Evolutionary conservation across 2,329 filamentous ascomycete species (phyloP).

Genomic region (Alternaria solani): DNA sequence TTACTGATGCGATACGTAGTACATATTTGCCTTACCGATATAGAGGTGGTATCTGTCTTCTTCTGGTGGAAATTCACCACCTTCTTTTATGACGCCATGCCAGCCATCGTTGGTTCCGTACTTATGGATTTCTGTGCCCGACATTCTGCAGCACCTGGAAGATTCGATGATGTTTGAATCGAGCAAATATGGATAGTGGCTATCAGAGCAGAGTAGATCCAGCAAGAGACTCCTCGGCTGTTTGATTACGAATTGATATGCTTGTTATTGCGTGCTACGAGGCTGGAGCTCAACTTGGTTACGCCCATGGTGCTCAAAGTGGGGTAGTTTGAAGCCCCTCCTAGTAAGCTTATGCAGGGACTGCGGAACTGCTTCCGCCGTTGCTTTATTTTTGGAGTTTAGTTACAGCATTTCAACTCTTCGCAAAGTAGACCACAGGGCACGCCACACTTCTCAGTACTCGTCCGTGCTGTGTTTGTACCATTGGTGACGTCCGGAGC

Average conservation of each 20-base stretch:
- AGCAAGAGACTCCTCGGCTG: neutral
- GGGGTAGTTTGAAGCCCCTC: conserved; percentile 15
- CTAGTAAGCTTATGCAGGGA: conserved; percentile 13
- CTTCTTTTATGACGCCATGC: conserved; percentile 60
- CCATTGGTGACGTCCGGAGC: conserved; percentile 17
- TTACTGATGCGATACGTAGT: neutral
- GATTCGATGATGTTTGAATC: neutral
- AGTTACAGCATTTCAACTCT: conserved; percentile 57
- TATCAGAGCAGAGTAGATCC: neutral
- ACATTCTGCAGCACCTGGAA: conserved; percentile 4
- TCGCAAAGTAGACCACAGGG: conserved; percentile 62
- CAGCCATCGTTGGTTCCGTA: conserved; percentile 57
- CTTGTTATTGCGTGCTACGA: neutral
- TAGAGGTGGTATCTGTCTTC: conserved; percentile 64
- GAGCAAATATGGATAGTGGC: neutral
- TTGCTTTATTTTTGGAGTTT: neutral
- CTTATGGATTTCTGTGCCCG: conserved; percentile 43
- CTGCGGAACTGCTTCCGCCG: conserved; percentile 11
- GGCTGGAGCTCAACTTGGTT: neutral
- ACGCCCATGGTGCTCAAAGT: neutral
- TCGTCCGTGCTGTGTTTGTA: conserved; percentile 31
- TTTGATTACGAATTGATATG: neutral
- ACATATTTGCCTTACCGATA: conserved; percentile 50
- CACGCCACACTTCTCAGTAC: conserved; percentile 58
- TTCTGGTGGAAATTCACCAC: conserved; percentile 60